These are phyloP conservation scores for Taiwanofungus camphoratus DNA, from an alignment of 1,284 basidiomycete genomes.

Conservation along the genomic window DNA sequence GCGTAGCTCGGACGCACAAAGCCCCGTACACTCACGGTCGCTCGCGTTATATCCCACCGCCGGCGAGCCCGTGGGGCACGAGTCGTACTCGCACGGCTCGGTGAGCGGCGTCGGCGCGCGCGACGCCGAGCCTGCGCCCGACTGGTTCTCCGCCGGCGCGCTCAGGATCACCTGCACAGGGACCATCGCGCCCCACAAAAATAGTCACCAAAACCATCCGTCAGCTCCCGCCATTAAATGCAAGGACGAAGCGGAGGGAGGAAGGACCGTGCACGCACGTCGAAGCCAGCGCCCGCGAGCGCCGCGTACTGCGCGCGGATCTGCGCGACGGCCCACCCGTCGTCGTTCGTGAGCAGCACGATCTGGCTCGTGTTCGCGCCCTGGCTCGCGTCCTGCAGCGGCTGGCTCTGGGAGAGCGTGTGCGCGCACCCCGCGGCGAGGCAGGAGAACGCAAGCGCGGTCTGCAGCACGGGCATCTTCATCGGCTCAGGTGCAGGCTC, in stretches of 20 bases:
- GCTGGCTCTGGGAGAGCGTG: no score
- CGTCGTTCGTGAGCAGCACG: conserved; percentile 39
- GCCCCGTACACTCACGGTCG: conserved; percentile 31
- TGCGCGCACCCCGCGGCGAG: no score
- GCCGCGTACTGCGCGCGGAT: conserved; percentile 40
- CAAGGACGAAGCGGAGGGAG: neutral
- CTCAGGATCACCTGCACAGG: conserved; percentile 39
- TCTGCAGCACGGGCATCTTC: no score
- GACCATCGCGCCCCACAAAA: no score
- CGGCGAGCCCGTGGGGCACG: conserved; percentile 37
- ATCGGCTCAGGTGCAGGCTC: no score
- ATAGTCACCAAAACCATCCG: conserved; percentile 10
- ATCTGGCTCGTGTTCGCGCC: no score
- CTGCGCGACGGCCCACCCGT: conserved; percentile 48
- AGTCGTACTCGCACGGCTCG: conserved; percentile 36
- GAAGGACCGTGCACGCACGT: conserved; percentile 31
- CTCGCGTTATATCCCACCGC: conserved; percentile 38
- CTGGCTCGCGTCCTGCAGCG: no score
- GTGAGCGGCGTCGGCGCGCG: conserved; percentile 21
- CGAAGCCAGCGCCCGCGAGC: conserved; percentile 33
- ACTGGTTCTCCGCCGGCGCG: conserved; percentile 34
- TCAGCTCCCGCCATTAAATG: neutral
- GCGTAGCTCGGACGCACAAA: no score
- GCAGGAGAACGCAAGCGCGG: no score
- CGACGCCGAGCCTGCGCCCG: conserved; percentile 35